These are phyloP conservation scores for Russula foetens DNA, from an alignment of 768 basidiomycete genomes.

Conservation along the genomic window DNA sequence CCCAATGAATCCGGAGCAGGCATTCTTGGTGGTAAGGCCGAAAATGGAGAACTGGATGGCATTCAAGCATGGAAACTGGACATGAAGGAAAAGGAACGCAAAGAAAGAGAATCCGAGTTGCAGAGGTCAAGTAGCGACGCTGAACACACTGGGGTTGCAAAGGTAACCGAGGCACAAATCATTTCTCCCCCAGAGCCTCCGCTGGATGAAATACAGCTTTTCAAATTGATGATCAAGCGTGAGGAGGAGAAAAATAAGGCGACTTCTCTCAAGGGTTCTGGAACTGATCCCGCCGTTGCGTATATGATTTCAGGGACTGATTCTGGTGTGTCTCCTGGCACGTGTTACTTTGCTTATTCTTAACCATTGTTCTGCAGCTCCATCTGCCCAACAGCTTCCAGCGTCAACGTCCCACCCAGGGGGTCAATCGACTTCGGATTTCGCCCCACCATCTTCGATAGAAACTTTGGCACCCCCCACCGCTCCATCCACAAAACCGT, in stretches of 20 bases:
- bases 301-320: slow-evolving; percentile 7
- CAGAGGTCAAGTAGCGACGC: slow-evolving; percentile 13
- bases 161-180: slow-evolving; percentile 14
- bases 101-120: slow-evolving; percentile 34
- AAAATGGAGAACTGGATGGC: slow-evolving; percentile 65
- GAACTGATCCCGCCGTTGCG: slow-evolving; percentile 7
- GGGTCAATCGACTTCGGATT: background rate
- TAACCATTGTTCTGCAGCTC: background rate
- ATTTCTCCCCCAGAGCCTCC: slow-evolving; percentile 26
- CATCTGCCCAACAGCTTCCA: background rate
- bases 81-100: slow-evolving; percentile 66
- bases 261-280: slow-evolving; percentile 15
- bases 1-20: slow-evolving; percentile 49
- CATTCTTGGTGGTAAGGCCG: slow-evolving; percentile 53
- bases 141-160: slow-evolving; percentile 22
- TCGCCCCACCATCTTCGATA: background rate
- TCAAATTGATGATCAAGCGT: slow-evolving; percentile 76
- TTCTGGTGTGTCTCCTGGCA: slow-evolving; percentile 9
- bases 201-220: slow-evolving; percentile 77
- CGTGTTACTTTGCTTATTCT: background rate
- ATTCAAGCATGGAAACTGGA: slow-evolving; percentile 86
- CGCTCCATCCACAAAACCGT: slow-evolving; percentile 14
- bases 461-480: background rate
- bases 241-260: slow-evolving; percentile 48
- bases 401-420: background rate